Conservation (phyloP, 2,329 filamentous ascomycete genomes). For the Colletotrichum acutatum region DNA sequence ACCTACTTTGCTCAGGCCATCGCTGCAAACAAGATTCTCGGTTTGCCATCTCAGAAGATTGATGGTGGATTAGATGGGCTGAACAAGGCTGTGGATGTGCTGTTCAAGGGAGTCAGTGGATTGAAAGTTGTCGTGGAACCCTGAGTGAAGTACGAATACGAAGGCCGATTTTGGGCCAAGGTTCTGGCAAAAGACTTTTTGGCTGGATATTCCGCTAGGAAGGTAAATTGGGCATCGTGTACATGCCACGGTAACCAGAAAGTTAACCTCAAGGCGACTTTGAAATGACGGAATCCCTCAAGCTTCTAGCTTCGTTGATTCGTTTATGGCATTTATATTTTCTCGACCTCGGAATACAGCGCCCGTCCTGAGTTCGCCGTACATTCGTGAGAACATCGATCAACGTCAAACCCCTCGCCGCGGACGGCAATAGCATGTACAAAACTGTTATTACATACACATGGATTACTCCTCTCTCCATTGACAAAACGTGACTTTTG, state of each 20-base stretch:
- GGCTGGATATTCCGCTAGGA: too few relatives aligned
- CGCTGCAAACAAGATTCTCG: not conserved
- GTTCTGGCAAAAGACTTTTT: too few relatives aligned
- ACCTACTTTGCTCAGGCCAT: constrained; percentile 19
- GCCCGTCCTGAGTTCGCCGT: not conserved
- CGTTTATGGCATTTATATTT: not conserved
- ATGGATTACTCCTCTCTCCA: constrained; percentile 2
- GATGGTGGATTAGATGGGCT: constrained; percentile 4
- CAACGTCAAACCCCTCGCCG: not conserved
- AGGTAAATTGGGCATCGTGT: not conserved
- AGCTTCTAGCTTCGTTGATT: not conserved
- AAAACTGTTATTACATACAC: constrained; percentile 18
- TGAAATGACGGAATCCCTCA: not conserved
- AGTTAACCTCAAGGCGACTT: not conserved
- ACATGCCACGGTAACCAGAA: not conserved
- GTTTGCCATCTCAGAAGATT: constrained; percentile 1
- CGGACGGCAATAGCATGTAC: not conserved
- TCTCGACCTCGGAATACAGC: not conserved
- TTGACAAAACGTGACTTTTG: not conserved
- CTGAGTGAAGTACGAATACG: not conserved
- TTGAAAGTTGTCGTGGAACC: constrained; percentile 18
- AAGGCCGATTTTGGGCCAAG: not conserved
- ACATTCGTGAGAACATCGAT: not conserved
- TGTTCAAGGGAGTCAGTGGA: constrained; percentile 18
- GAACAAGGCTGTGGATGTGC: constrained; percentile 14